phyloP scores from a whole-genome alignment of 2,329 filamentous ascomycete genomes.

The Chaetomium sp. region DNA sequence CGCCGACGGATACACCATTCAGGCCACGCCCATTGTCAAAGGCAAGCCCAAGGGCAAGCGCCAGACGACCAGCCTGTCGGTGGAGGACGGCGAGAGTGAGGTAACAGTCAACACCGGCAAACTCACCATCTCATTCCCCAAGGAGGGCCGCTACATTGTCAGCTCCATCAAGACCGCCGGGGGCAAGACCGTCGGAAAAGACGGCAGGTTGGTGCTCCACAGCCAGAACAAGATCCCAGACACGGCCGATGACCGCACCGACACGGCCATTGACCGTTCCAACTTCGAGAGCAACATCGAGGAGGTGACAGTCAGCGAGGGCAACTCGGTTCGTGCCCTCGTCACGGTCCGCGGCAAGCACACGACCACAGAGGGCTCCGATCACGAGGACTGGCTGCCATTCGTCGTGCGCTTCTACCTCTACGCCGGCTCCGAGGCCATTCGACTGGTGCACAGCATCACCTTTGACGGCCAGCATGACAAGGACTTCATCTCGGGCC shows the following conservation, averaged over 20 bases:
- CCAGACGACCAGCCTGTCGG: slow-evolving; percentile 20
- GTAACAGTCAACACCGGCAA: slow-evolving; percentile 51
- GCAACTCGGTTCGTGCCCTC: slow-evolving; percentile 47
- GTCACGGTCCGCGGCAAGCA: slow-evolving; percentile 50
- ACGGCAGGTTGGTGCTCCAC: slow-evolving; percentile 55
- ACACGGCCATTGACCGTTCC: slow-evolving; percentile 45
- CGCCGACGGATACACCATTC: slow-evolving; percentile 48
- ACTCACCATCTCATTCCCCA: slow-evolving; percentile 47
- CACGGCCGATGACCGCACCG: slow-evolving; percentile 44
- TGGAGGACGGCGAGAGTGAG: slow-evolving; percentile 39
- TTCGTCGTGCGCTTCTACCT: slow-evolving; percentile 61
- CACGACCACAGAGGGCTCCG: slow-evolving; percentile 36
- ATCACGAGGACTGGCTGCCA: slow-evolving; percentile 54
- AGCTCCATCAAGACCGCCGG: slow-evolving; percentile 44
- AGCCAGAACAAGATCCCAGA: slow-evolving; percentile 52
- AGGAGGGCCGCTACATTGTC: slow-evolving; percentile 45
- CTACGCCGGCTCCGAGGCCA: slow-evolving; percentile 58
- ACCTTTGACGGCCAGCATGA: slow-evolving; percentile 54
- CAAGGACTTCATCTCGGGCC: slow-evolving; percentile 55
- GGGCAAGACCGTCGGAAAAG: slow-evolving; percentile 48
- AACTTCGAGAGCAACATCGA: slow-evolving; percentile 55
- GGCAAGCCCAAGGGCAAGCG: slow-evolving; percentile 5
- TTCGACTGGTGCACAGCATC: slow-evolving; percentile 59
- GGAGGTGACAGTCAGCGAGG: slow-evolving; percentile 51
- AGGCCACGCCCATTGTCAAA: slow-evolving; percentile 35